Base-by-base conservation (phyloP, 2,329 filamentous ascomycete genomes). In the Biscogniauxia mediterranea region DNA sequence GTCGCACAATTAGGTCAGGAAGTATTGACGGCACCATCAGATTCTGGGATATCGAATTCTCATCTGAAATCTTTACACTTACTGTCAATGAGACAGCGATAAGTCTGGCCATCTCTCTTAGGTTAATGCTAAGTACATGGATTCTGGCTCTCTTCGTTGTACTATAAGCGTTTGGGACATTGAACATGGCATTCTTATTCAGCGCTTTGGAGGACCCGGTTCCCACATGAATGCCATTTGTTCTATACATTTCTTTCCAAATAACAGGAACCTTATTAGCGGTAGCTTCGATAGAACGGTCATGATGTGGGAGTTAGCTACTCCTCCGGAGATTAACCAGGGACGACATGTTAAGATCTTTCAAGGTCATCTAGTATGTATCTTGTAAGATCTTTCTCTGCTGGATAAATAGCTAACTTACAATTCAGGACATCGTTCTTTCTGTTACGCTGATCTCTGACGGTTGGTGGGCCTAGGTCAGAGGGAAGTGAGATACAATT, bases 401-500 rank as follows among this genome's bases (percentile, higher is more conserved):
- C 38, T 3, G 38, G 15, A 46, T n/a, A 15, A 15, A 46, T 46
- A 17, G 15, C 13, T 17, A 17, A 46, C 17, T n/a, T n/a, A 46
- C 38, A n/a, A 5, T 32, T 2, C 58, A 93, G 91, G 95, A 99
- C 78, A 98, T 98, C 73, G 95, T 99, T 62, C 87, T 99, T 52
- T 95, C 90, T 61, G 95, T 99, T 59, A 96, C 95, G 20, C 85
- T 98, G 63, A 98, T 95, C 0, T 94, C 95, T 17, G 93, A 98
- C 75, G 91, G 91, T 64, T 86, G 89, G 70, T 99, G 95, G 95
- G 93, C 97, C 92, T 65, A 95, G 95, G 52, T 97, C 93, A 64
- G 98, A 98, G 81, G 95, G 99, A 74, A 87, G 95, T 56, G 94
- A 94, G 54, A 95, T 99, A 21, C 95, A 98, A 75, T 98, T 99